Base-by-base conservation (phyloP, 179 eudicot species). In the Nepenthes alata region DNA sequence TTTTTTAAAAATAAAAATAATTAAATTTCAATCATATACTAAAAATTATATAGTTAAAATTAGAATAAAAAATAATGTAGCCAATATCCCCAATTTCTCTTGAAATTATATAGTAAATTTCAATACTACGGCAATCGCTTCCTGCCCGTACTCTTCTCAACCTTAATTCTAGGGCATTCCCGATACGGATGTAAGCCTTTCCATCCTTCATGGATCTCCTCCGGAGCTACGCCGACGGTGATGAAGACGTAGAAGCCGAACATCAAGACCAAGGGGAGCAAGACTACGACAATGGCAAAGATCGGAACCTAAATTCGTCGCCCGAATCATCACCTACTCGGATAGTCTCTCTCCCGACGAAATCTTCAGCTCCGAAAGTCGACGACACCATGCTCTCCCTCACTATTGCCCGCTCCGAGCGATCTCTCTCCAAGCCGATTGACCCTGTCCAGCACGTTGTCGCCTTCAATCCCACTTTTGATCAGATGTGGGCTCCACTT, bases 401-500 rank as follows among this genome's bases (percentile, higher is more conserved):
- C 55, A 75, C 87, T 58, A 72, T 72, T 44, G 57, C 81, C 63
- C 56, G 67, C 52, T 61, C 83, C 45, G 35, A 55, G 0, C 35
- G 64, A 15, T 54, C 78, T 51, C 57, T 75, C 38, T 13, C 81
- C 58, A 82, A 75, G 56, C 97, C 97, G 4, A 69, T 88, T 11
- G 96, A 91, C 70, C 97, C 96, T 2, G 72, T 86, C 16, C 88
- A 73, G 3, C 82, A 75, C 66, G 38, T 69, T 0, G 91, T 90
- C 57, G 47, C 73, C 16, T 87, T 70, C 80, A 87, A 90, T 49
- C 97, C 97, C 4, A 85, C 93, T 1, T 81, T 73, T 83, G 97
- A 90, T 47, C 97, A 90, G 74, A 86, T 90, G 1, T 90, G 97
- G 97, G 86, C 97, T 41, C 97, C 97, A 0, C 81, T 85, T 7